Conservation (phyloP, 768 basidiomycete species). For the Kwoniella dendrophila region DNA sequence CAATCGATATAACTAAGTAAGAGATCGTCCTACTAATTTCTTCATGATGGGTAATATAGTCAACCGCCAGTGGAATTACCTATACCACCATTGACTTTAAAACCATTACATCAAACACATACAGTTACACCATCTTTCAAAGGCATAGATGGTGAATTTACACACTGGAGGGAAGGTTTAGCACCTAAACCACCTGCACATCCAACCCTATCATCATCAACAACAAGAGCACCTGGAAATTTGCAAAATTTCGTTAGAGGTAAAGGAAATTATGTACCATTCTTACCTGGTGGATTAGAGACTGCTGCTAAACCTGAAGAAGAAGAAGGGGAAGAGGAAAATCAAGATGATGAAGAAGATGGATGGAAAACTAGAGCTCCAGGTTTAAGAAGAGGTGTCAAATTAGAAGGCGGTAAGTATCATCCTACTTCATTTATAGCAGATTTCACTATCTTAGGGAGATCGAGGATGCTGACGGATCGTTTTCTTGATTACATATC, state of each 20-base stretch:
- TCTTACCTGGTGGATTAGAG: slow-evolving; percentile 90
- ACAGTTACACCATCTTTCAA: slow-evolving; percentile 42
- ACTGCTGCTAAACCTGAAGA: slow-evolving; percentile 57
- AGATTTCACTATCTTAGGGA: too few relatives aligned
- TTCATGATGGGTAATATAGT: slow-evolving; percentile 7
- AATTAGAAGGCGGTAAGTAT: slow-evolving; percentile 59
- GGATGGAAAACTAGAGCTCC: slow-evolving; percentile 71
- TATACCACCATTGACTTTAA: slow-evolving; percentile 60
- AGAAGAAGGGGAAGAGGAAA: slow-evolving; percentile 49
- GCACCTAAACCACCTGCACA: slow-evolving; percentile 55
- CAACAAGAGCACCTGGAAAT: slow-evolving; percentile 79
- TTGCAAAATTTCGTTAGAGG: slow-evolving; percentile 84
- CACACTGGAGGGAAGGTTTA: slow-evolving; percentile 65
- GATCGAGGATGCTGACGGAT: background rate
- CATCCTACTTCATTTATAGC: background rate
- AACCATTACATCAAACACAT: slow-evolving; percentile 49
- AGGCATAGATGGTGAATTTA: slow-evolving; percentile 50
- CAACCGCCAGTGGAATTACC: slow-evolving; percentile 64
- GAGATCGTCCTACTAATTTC: background rate
- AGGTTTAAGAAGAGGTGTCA: slow-evolving; percentile 77
- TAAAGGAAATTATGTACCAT: slow-evolving; percentile 89
- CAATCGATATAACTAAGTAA: too few relatives aligned
- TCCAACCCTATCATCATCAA: slow-evolving; percentile 74
- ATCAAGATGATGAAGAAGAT: slow-evolving; percentile 52
- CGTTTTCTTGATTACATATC: background rate